phyloP scores from a whole-genome alignment of 768 basidiomycete species.

The Lentinula detonsa region DNA sequence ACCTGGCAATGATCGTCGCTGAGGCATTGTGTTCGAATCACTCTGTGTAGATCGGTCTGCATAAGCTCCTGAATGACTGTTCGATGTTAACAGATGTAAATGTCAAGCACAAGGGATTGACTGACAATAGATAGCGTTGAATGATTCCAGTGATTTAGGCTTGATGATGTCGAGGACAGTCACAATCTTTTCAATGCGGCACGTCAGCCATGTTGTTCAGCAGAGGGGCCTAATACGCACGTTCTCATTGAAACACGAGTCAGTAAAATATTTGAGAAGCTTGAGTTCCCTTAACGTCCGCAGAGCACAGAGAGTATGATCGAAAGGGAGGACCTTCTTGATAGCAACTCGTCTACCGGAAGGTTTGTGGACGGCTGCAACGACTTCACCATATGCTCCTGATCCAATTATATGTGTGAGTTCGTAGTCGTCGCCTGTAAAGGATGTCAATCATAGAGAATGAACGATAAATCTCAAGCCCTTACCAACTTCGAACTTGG shows the following conservation, averaged over 20 bases:
- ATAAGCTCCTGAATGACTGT: slow-evolving; percentile 87
- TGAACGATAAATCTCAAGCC: no score
- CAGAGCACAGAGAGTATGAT: slow-evolving; percentile 92
- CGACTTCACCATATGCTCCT: slow-evolving; percentile 93
- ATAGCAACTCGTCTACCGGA: slow-evolving; percentile 91
- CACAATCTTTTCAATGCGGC: slow-evolving; percentile 55
- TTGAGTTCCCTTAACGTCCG: slow-evolving; percentile 84
- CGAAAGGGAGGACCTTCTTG: slow-evolving; percentile 94
- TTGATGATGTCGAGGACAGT: slow-evolving; percentile 87
- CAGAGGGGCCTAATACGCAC: slow-evolving; percentile 31
- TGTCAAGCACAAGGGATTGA: slow-evolving; percentile 10
- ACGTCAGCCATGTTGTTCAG: neutral
- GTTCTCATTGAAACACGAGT: slow-evolving; percentile 87
- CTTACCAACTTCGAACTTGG: slow-evolving; percentile 2
- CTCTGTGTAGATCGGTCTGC: slow-evolving; percentile 96
- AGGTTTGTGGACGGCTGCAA: slow-evolving; percentile 83
- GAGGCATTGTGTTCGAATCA: slow-evolving; percentile 91
- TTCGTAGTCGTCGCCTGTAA: slow-evolving; percentile 68
- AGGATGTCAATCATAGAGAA: neutral
- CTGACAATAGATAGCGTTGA: slow-evolving; percentile 81
- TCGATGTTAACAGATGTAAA: slow-evolving; percentile 5
- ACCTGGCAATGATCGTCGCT: slow-evolving; percentile 73
- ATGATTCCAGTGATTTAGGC: slow-evolving; percentile 71
- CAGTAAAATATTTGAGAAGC: slow-evolving; percentile 76
- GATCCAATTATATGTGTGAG: slow-evolving; percentile 85